A percentile compares a stretch with the other conserved stretches of the same genome.
Evolutionary conservation across 345 rosid genomes (phyloP).

Genomic region (Barbarea vulgaris): DNA sequence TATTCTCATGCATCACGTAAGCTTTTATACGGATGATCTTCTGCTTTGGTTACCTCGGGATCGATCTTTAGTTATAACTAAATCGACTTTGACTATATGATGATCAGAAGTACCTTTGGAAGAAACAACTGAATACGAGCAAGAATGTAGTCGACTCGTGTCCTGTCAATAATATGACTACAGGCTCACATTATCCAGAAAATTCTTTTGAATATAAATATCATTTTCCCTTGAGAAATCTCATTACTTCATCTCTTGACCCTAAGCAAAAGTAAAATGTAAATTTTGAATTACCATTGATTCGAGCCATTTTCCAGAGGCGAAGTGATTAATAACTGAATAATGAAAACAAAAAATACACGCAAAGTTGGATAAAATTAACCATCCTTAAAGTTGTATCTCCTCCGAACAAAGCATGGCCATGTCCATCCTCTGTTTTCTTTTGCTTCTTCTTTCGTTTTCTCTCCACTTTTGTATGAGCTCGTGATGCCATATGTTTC

Average conservation of each 20-base stretch:
- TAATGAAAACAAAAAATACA: too few relatives aligned
- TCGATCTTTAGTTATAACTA: slow-evolving; percentile 44
- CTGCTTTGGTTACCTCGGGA: slow-evolving; percentile 44
- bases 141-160: slow-evolving; percentile 77
- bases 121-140: slow-evolving; percentile 82
- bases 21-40: slow-evolving; percentile 42
- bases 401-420: too few relatives aligned
- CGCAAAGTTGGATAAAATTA: too few relatives aligned
- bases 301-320: too few relatives aligned
- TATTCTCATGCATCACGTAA: slow-evolving; percentile 44
- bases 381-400: too few relatives aligned
- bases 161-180: slow-evolving; percentile 85
- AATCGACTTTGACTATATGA: slow-evolving; percentile 84
- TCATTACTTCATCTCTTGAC: slow-evolving; percentile 71
- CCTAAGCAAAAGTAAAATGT: too few relatives aligned
- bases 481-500: too few relatives aligned
- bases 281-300: too few relatives aligned
- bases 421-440: too few relatives aligned
- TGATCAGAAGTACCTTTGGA: slow-evolving; percentile 96
- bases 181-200: slow-evolving; percentile 94
- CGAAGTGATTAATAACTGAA: too few relatives aligned
- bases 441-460: too few relatives aligned
- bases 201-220: slow-evolving; percentile 71
- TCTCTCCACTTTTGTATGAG: too few relatives aligned
- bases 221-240: slow-evolving; percentile 61